A percentile compares a stretch with the other conserved stretches of the same genome.
Evolutionary conservation across 768 basidiomycete species (phyloP).

Genomic region (Mycena rosella): DNA sequence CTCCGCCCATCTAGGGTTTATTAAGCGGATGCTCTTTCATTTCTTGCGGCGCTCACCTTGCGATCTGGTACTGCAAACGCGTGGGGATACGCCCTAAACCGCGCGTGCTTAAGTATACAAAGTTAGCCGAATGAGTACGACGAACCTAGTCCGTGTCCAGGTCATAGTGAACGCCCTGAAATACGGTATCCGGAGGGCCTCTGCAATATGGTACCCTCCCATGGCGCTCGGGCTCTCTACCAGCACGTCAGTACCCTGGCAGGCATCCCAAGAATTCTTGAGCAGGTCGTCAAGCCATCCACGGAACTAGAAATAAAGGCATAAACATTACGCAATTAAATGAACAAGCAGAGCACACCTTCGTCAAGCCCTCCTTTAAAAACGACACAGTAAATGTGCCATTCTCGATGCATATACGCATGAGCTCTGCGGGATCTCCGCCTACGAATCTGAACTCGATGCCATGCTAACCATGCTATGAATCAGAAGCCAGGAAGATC

Average conservation of each 20-base stretch:
- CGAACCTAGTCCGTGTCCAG: slow-evolving; percentile 91
- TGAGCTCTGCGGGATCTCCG: slow-evolving; percentile 96
- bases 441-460: slow-evolving; percentile 96
- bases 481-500: slow-evolving; percentile 22
- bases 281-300: slow-evolving; percentile 98
- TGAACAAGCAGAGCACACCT: slow-evolving; percentile 61
- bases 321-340: slow-evolving; percentile 15
- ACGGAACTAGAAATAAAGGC: slow-evolving; percentile 74
- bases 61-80: slow-evolving; percentile 97
- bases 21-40: background rate
- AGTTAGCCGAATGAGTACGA: slow-evolving; percentile 17
- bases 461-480: slow-evolving; percentile 83
- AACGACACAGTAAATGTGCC: slow-evolving; percentile 98
- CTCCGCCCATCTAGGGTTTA: slow-evolving; percentile 83
- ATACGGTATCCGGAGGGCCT: slow-evolving; percentile 93
- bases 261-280: slow-evolving; percentile 95
- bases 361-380: slow-evolving; percentile 89
- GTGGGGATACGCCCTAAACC: slow-evolving; percentile 89
- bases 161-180: slow-evolving; percentile 98
- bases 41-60: slow-evolving; percentile 65
- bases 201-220: slow-evolving; percentile 97
- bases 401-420: slow-evolving; percentile 98
- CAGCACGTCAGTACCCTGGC: slow-evolving; percentile 93
- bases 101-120: slow-evolving; percentile 8
- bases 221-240: slow-evolving; percentile 98